Base-by-base conservation (phyloP, 1,284 basidiomycete species). In the Pseudozyma sp. region DNA sequence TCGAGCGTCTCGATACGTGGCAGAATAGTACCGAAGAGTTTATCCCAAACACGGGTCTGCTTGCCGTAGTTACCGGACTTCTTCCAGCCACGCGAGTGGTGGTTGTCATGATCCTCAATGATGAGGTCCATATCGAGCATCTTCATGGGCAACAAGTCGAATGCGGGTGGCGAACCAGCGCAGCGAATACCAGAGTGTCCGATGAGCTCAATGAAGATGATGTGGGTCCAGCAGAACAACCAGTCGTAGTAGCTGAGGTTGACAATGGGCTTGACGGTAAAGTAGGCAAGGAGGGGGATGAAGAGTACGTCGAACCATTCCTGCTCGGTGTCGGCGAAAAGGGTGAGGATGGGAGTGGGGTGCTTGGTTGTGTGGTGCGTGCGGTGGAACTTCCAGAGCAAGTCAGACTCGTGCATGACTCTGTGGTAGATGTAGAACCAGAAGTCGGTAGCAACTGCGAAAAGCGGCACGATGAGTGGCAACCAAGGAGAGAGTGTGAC, bases 21-120 rank as follows among this genome's bases (percentile, higher is more conserved):
- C 8, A 74, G 53, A 21, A 63, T 62, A 0, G 81, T 83, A 8
- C 78, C 78, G 39, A 83, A 85, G 19, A 84, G 40, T 1, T 49
- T 47, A 47, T 84, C 83, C 80, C 79, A 84, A 7, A 84, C 52
- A 0, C 76, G 62, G 6, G 79, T 78, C 67, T 84, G 79, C 57
- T 85, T 84, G 12, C 84, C 82, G 67, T 80, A 83, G 60, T 81
- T 80, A 40, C 61, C 58, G 5, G 53, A 57, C 60, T 52, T 62
- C 36, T 65, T 77, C 82, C 64, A 82, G 6, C 83, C 83, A 7
- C 65, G 54, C 18, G 58, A 62, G 58, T 85, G 83, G 57, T 85
- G 84, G 39, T 80, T 56, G 55, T 85, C 83, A 51, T 84, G 83
- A 53, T 85, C 84, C 65, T 85, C 83, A n/a, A 85, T 59, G 47